Evolutionary conservation across 805 yeast genomes (phyloP), one percentile per base, ranked within the genome.

Genomic region (Barnettozyma sp.): DNA sequence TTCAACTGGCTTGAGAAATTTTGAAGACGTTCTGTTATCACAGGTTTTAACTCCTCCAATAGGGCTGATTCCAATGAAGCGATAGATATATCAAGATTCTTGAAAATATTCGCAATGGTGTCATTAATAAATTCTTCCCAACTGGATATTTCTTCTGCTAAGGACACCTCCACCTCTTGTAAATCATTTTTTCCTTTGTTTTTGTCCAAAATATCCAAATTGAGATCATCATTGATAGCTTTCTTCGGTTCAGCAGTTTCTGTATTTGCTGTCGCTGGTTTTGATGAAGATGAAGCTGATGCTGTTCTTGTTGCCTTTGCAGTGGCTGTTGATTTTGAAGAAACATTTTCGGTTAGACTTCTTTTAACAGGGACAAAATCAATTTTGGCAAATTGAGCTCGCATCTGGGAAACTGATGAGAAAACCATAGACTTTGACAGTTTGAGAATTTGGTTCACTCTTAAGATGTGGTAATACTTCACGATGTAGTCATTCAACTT

Each of bases 11-110:
- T 43, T 11, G 65, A 47, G 31, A 66, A 49, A 1, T 50, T 45
- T 42, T 58, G 62, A 12, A 71, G 45, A n/a, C 48, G 39, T 3
- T 55, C 51, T n/a, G 55, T 60, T 23, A 72, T 41, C 4, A 38
- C 30, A 5, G 61, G 58, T 25, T 53, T 52, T 9, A 63, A 37
- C 3, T 49, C 42, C 4, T 43, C 42, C 12, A 63, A 40, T 18
- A 55, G 49, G 7, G 43, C 42, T 2, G 41, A 30, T 25, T 63
- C 61, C 7, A 63, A 34, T 5, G 46, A 45, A 5, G 47, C 42
- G 9, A 69, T 55, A 19, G 70, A 65, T 2, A 43, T 40, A 23
- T 62, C 56, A 38, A 70, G 68, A 33, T 65, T 62, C 11, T 47
- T 49, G 26, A 59, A 43, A 3, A 73, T 65, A 31, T 62, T 65